Conservation (phyloP, 441 rosid genomes). For the Isatis lusitanica region DNA sequence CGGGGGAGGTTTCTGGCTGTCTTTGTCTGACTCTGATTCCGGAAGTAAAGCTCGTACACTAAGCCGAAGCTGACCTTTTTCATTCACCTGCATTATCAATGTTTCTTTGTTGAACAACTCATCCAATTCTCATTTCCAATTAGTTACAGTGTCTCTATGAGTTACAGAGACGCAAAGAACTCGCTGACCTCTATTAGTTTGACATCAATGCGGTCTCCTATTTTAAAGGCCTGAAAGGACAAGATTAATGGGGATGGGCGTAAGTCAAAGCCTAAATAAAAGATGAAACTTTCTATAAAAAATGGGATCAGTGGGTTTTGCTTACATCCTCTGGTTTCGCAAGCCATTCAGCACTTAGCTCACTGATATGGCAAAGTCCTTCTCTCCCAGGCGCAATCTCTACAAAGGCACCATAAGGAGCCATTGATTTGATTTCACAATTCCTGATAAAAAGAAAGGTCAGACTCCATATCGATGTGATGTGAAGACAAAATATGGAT, state of each 20-base stretch:
- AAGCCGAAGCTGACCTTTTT: conserved; percentile 95
- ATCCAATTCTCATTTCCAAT: conserved; percentile 7
- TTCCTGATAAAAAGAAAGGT: conserved; percentile 51
- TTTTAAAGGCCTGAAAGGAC: conserved; percentile 66
- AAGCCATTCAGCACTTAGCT: conserved; percentile 81
- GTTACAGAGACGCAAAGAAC: conserved; percentile 7
- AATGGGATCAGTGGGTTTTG: conserved; percentile 3
- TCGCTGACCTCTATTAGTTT: conserved; percentile 87
- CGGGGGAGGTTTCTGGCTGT: conserved; percentile 42
- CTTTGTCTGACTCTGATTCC: conserved; percentile 50
- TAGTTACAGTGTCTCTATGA: conserved; percentile 12
- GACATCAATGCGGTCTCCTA: conserved; percentile 92
- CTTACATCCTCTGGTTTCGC: conserved; percentile 99
- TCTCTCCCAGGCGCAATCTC: conserved; percentile 98
- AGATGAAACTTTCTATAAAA: not conserved
- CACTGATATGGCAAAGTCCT: conserved; percentile 99
- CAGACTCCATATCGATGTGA: conserved; percentile 15
- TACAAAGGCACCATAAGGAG: conserved; percentile 90
- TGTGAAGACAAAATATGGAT: not conserved
- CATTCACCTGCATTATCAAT: conserved; percentile 64
- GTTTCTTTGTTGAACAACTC: conserved; percentile 28
- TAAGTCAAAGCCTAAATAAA: conserved; percentile 3
- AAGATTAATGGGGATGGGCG: not conserved
- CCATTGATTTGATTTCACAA: conserved; percentile 88
- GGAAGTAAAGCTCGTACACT: conserved; percentile 90